Base-by-base conservation (phyloP, 2,329 filamentous ascomycete species). In the Fusarium pininemorale region DNA sequence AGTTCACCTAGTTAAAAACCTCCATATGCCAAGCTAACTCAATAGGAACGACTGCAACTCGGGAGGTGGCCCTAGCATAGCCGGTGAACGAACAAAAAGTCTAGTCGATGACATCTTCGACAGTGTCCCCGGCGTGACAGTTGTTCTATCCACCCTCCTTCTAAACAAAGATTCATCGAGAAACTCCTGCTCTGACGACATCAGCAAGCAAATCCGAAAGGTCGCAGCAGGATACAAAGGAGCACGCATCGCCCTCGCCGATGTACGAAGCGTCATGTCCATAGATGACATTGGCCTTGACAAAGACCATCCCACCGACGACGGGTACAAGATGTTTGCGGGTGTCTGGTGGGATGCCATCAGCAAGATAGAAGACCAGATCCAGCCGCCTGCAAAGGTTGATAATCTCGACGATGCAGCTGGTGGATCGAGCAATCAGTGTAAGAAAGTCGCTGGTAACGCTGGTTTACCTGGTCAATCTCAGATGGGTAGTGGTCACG, bases 311-410 rank as follows among this genome's bases (percentile, higher is more conserved):
- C 60, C 50, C 3, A 57, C 50, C 2, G 50, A 56, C 6, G 41
- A 56, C 10, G 60, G 60, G 7, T 56, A 56, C n/a, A 57, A 57
- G 26, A 24, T 32, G 24, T 47, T 57, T 13, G 60, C 60, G 13
- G 41, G 39, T 7, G 51, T 63, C 26, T 63, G 60, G 60, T 56
- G 51, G 50, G 60, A 63, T 18, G 60, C 51, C 13, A 63, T 48
- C 42, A 41, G 41, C 24, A 20, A 62, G 32, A 55, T 62, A 1
- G 39, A 62, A 6, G 48, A 56, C 24, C 39, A 22, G 6, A 32
- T 56, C 15, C 50, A 63, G 13, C 2, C 50, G 9, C 41, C 50
- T 2, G 16, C 24, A 47, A 35, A 14, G 1, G 50, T 62, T 7
- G 45, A 24, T 13, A 32, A 26, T 8, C 38, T 62, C 2, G 48